Conservation (phyloP, 1,284 basidiomycete genomes). For the Fomitopsis betulina region DNA sequence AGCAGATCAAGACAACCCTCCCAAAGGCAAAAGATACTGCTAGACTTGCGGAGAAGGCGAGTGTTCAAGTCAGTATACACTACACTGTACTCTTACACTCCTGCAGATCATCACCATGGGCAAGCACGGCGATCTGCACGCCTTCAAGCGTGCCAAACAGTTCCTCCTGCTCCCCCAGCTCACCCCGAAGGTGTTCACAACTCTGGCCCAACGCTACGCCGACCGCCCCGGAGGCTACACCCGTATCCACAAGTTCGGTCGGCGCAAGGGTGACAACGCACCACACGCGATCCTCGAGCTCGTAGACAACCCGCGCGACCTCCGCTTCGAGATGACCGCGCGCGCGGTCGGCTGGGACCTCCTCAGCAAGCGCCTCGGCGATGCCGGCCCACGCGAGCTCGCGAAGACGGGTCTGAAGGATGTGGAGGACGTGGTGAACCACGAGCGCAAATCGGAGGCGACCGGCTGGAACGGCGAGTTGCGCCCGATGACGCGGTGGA, state of each 20-base stretch:
- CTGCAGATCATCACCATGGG: constrained; percentile 83
- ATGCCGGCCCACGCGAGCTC: constrained; percentile 38
- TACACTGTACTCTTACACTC: background rate
- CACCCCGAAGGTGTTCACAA: constrained; percentile 78
- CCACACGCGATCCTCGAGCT: constrained; percentile 90
- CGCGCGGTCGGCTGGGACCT: constrained; percentile 80
- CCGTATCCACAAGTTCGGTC: constrained; percentile 87
- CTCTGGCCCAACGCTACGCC: constrained; percentile 80
- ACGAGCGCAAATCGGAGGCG: constrained; percentile 39
- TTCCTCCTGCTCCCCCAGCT: constrained; percentile 73
- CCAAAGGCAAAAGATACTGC: constrained; percentile 95
- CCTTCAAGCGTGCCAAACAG: constrained; percentile 61
- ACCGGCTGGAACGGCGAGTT: constrained; percentile 38
- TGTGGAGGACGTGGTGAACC: constrained; percentile 40
- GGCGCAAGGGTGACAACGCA: constrained; percentile 90
- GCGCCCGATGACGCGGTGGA: constrained; percentile 61
- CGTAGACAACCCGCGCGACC: constrained; percentile 90
- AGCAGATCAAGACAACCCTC: constrained; percentile 94
- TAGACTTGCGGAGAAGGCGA: constrained; percentile 89
- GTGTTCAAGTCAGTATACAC: background rate
- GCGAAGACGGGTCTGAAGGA: constrained; percentile 47
- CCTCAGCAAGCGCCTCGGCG: constrained; percentile 48
- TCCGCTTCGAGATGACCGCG: constrained; percentile 84
- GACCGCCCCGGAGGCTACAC: constrained; percentile 92
- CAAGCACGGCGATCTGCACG: constrained; percentile 71